Evolutionary conservation across 345 rosid species (phyloP), one percentile per base, ranked within the genome.

Genomic region (Syzygium aromaticum): DNA sequence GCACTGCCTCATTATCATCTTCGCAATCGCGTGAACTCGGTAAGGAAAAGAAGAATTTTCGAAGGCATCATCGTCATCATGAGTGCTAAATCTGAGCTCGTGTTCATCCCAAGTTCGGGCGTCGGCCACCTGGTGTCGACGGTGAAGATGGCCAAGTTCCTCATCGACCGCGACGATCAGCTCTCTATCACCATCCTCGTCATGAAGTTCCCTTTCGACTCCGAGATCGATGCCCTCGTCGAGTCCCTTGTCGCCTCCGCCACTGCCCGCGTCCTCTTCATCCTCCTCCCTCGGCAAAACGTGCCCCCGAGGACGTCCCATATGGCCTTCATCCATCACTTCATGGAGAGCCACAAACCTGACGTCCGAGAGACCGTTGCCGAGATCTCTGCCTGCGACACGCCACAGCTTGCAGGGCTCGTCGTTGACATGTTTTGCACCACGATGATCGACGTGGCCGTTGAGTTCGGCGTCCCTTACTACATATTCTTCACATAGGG

Each of bases 401-500:
- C 61, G 87, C 86, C 67, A 84, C 92, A 1, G 86, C 94, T 95
- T 8, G 94, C 90, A 11, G 94, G 96, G 56, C 21, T 94, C 73
- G 92, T 95, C 49, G 64, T 93, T 17, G 97, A 93, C 89, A 87
- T 95, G 94, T 89, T 93, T 61, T 93, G 93, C 87, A 91, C 91
- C 8, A 9, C 86, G 6, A 88, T 93, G 92, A 92, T 94, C 0
- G 95, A 95, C 40, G 90, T 92, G 6, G 96, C 95, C 1, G 59
- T 87, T 22, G 94, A 94, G 51, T 78, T 92, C 5, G 56, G 85
- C 1, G 84, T 91, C 21, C 95, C 98, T 16, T 87, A 86, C 64
- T 94, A 94, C 85, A 3, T 94, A 28, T 94, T 91, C 77, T 93
- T 25, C 87, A 85, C 95, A 12, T 90, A 93, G 0, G 85, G 90